Base-by-base conservation (phyloP, 495 filamentous ascomycete species). In the Lophiotrema nucula region DNA sequence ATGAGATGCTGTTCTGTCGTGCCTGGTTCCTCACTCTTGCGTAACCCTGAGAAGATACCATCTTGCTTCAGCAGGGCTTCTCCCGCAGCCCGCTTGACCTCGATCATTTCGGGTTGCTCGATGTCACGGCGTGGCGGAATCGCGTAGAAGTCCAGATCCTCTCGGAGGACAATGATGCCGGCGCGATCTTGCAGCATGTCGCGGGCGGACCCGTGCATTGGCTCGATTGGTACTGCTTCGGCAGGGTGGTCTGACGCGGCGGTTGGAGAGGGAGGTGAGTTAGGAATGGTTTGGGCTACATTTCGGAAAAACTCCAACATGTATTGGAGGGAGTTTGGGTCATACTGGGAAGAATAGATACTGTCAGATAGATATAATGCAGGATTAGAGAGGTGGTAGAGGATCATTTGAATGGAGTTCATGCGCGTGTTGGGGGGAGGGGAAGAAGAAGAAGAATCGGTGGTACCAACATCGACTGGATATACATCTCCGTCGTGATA, bases 281-380 rank as follows among this genome's bases (percentile, higher is more conserved):
- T 81, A 11, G 92, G 91, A 48, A 99, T 97, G 25, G 88, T 92
- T 68, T 96, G 90, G 26, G 93, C 92, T 48, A 99, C 92, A 47
- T 83, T 84, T 38, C 93, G 89, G 79, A 99, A 99, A 76, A 99
- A 99, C 62, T 97, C 93, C 45, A 99, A 82, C 95, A 99, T 99
- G 77, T 97, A 99, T 73, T 97, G 90, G 23, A 99, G 81, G 31
- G 91, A 96, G 23, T 85, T 83, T 25, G 93, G 92, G 71, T 99
- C 93, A 74, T 97, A 99, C 93, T 98, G 76, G 55, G 77, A 72
- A 50, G 61, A 65, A 65, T 69, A 76, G 56, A 68, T 63, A 53
- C 64, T 70, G 79, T 88, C 72, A 86, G 83, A 76, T 74, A 78
- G 69, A 65, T 81, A 69, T 67, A 80, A 71, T 66, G 77, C 60